phyloP scores from a whole-genome alignment of 495 filamentous ascomycete species.

The Sordaria brevicollis region DNA sequence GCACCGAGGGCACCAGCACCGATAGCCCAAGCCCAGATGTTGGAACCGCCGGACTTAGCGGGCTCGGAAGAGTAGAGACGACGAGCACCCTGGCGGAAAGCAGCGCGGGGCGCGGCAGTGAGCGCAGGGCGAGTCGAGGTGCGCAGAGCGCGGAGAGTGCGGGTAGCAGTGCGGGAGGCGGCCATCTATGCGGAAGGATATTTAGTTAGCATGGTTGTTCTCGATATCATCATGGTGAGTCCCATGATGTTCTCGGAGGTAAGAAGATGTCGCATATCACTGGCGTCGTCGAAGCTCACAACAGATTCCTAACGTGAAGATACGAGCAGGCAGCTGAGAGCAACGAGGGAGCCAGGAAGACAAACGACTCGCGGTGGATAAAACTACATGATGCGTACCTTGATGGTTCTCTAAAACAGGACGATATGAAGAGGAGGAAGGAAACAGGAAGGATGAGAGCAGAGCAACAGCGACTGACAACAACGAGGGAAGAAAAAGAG shows the following conservation, averaged over 20 bases:
- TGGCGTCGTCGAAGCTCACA: not conserved
- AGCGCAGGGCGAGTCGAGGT: conserved; percentile 39
- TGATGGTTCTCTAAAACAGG: conserved; percentile 6
- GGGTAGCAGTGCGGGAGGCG: conserved; percentile 22
- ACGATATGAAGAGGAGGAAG: conserved; percentile 8
- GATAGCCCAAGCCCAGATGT: conserved; percentile 30
- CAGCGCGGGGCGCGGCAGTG: conserved; percentile 41
- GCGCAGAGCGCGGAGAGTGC: conserved; percentile 49
- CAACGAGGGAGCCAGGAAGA: conserved; percentile 11
- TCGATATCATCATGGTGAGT: not conserved
- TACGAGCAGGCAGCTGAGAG: conserved; percentile 1
- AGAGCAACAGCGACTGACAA: not conserved
- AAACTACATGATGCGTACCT: not conserved
- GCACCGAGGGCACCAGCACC: conserved; percentile 47
- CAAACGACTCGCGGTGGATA: conserved; percentile 3
- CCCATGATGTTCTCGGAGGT: conserved; percentile 14
- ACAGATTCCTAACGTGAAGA: not conserved
- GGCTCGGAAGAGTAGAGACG: conserved; percentile 70
- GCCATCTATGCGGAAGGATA: conserved; percentile 29
- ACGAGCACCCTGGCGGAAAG: conserved; percentile 54
- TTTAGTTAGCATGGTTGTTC: not conserved
- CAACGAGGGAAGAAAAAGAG: not conserved
- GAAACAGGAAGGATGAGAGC: conserved; percentile 9
- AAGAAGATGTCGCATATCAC: conserved; percentile 15
- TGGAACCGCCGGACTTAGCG: conserved; percentile 44